phyloP scores from a whole-genome alignment of 352 stramenopile species.

The Pythium angustatum region DNA sequence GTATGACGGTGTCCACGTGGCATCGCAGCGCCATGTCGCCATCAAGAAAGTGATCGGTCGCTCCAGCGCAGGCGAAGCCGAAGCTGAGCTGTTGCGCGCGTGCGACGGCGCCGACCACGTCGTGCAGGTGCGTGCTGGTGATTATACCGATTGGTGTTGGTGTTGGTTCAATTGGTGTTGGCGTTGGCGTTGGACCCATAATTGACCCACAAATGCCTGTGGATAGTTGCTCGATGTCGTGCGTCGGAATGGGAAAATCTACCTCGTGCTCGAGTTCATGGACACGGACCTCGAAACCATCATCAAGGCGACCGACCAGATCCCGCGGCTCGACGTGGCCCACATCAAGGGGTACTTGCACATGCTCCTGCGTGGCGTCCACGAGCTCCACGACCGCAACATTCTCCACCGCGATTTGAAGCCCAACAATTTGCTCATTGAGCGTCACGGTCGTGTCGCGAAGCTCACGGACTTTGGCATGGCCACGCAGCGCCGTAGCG shows the following conservation, averaged over 20 bases:
- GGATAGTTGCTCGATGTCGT: conserved; percentile 59
- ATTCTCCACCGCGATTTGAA: conserved; percentile 84
- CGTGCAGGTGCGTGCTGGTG: conserved; percentile 45
- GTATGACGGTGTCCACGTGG: conserved; percentile 55
- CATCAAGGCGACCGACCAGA: conserved; percentile 40
- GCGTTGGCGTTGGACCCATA: too few species aligned
- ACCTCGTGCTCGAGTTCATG: conserved; percentile 80
- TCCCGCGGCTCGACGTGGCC: conserved; percentile 41
- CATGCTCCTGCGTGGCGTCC: conserved; percentile 64
- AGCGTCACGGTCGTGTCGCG: conserved; percentile 36
- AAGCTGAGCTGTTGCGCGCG: conserved; percentile 51
- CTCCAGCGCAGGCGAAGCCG: conserved; percentile 38
- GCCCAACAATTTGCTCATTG: conserved; percentile 79
- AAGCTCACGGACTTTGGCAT: conserved; percentile 88
- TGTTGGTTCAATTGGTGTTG: too few species aligned
- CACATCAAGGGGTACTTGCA: conserved; percentile 72
- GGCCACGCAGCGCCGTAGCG: conserved; percentile 39
- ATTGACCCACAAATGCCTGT: too few species aligned
- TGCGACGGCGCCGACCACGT: conserved; percentile 52
- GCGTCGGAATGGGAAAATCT: conserved; percentile 62
- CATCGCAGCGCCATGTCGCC: conserved; percentile 44
- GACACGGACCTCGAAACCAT: conserved; percentile 74
- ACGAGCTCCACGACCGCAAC: conserved; percentile 51
- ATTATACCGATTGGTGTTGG: too few species aligned
- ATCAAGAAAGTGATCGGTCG: conserved; percentile 78